Evolutionary conservation across 2,329 filamentous ascomycete genomes (phyloP), one percentile per base, ranked within the genome.

Genomic region (Cadophora malorum): DNA sequence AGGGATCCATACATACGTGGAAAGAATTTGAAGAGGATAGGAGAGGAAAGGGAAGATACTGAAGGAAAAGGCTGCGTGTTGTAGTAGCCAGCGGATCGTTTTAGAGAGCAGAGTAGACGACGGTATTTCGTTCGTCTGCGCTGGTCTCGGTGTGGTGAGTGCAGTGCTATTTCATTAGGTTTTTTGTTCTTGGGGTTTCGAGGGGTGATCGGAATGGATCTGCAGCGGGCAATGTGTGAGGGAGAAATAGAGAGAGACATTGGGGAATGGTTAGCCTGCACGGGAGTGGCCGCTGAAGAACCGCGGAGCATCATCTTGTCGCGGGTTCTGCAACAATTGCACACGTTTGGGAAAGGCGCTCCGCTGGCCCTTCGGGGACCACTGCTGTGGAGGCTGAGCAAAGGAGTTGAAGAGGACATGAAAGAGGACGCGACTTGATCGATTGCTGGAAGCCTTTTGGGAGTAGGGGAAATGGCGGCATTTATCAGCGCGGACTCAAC

Each of bases 91-190:
- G 64, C 52, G 64, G 35, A 25, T 21, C 25, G 61, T 67, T 56
- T 49, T 68, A 72, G 73, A 77, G 75, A 77, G 79, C 84, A 85
- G 86, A 81, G 84, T 85, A 86, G 86, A 83, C 86, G 86, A 86
- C 79, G 74, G 70, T 77, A 73, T 74, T 77, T 86, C 85, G 86
- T 77, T 86, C 85, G 86, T 88, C 86, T 88, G 86, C 83, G 80
- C 85, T 88, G 86, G 84, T 88, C 86, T 81, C 83, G 67, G 72
- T 68, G 71, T 69, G 74, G 75, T 75, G 69, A 53, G 76, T 70
- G 61, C 35, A 23, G 33, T 49, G 9, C 38, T 47, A 10, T 49
- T 49, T 62, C 59, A 31, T 61, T 31, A 38, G 14, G 23, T 61
- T 45, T 16, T 35, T 9, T 35, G 4, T 9, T 35, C 7, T 38